Evolutionary conservation across 305 asterid genomes (phyloP), one percentile per base, ranked within the genome.

Genomic region (Solanum hybrid): DNA sequence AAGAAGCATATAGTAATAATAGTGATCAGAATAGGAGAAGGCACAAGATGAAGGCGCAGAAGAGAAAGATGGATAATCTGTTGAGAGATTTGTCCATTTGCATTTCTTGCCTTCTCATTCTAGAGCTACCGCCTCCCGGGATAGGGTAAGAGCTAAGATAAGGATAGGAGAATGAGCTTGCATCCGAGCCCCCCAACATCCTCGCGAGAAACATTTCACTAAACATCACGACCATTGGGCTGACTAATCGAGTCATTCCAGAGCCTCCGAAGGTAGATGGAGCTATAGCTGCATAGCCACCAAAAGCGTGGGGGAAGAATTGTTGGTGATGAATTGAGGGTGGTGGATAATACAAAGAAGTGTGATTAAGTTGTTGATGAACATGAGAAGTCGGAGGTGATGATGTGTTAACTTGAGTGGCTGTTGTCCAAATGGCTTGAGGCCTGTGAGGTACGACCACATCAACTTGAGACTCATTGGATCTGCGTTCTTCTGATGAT

Each of bases 61-160:
- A 92, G 57, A 97, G 95, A 90, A 97, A 97, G 92, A 93, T 93
- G 79, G 95, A 92, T 39, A 96, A 89, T 92, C 98, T 94, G 94
- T 96, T 92, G 31, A 97, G 97, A 26, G 98, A 96, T 94, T 95
- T 97, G 80, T 95, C 98, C 90, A 94, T 84, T 90, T 91, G 92
- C 90, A 92, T 86, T 72, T 91, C 93, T 73, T 95, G 98, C 94
- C 98, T 94, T 92, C 97, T 94, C 93, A 94, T 88, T 92, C 98
- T 94, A 7, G 97, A 96, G 93, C 22, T 82, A 80, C 95, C 94
- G 15, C 89, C 91, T 89, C 92, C 94, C 0, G 86, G 61, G 24
- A 91, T 91, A 8, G 91, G 94, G 89, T 93, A 90, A 6, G 97
- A 92, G 89, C 93, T 94, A 0, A 95, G 90, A 92, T 95, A 78